A percentile compares a stretch with the other conserved stretches of the same genome.
phyloP scores from a whole-genome alignment of 2,329 filamentous ascomycete species.

The Acephala macrosclerotiorum region DNA sequence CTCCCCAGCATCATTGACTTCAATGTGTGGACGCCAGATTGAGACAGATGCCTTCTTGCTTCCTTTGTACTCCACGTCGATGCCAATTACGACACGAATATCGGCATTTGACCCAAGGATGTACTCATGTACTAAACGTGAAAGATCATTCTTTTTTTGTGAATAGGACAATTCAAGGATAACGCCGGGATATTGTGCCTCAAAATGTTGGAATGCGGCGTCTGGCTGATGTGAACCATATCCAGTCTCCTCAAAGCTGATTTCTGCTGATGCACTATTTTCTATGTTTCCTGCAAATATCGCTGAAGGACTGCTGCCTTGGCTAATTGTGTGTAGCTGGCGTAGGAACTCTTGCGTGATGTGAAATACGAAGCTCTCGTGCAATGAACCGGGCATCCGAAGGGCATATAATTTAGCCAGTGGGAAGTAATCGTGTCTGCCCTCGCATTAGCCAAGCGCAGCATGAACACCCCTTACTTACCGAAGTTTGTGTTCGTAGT shows the following conservation, averaged over 20 bases:
- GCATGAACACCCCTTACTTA: constrained; percentile 21
- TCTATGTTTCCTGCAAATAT: constrained; percentile 30
- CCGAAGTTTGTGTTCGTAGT: constrained; percentile 29
- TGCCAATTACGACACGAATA: constrained; percentile 41
- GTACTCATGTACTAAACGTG: constrained; percentile 39
- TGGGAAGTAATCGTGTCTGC: constrained; percentile 36
- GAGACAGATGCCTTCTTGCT: constrained; percentile 33
- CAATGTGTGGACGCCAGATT: constrained; percentile 31
- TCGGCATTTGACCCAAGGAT: constrained; percentile 37
- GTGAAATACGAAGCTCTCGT: constrained; percentile 28
- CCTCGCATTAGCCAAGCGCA: constrained; percentile 20
- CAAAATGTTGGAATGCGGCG: constrained; percentile 28
- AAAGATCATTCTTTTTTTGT: constrained; percentile 39
- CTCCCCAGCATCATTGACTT: constrained; percentile 26
- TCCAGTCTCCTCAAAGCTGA: constrained; percentile 26
- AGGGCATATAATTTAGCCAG: constrained; percentile 24
- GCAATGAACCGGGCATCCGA: constrained; percentile 34
- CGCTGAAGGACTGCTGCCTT: constrained; percentile 24
- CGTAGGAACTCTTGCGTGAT: constrained; percentile 26
- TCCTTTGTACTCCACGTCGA: constrained; percentile 41
- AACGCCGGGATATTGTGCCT: constrained; percentile 34
- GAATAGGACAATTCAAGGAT: constrained; percentile 42
- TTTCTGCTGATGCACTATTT: constrained; percentile 29
- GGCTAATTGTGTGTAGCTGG: constrained; percentile 22
- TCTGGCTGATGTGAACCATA: constrained; percentile 32